These are phyloP conservation scores for Leccinum longicurvipes DNA, from an alignment of 768 basidiomycete species.

Conservation along the genomic window DNA sequence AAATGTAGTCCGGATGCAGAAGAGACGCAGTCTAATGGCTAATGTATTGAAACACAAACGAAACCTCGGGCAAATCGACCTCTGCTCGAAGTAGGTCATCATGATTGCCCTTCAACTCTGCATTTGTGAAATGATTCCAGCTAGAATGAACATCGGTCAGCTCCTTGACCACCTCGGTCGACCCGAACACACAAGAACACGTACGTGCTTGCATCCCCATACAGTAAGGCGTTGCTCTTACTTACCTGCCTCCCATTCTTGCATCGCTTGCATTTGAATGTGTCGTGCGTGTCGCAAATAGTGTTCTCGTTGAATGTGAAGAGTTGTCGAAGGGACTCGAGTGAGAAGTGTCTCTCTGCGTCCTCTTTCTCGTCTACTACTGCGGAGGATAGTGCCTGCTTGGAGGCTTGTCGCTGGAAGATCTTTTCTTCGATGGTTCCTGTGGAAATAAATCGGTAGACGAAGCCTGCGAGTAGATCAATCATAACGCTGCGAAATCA, in stretches of 20 bases:
- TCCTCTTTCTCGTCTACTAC: slow-evolving; percentile 98
- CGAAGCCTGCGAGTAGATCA: slow-evolving; percentile 63
- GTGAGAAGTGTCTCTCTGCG: slow-evolving; percentile 90
- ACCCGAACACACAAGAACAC: slow-evolving; percentile 32
- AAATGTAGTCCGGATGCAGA: slow-evolving; percentile 7
- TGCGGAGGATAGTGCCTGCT: slow-evolving; percentile 95
- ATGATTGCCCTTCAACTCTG: slow-evolving; percentile 84
- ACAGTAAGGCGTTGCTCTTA: slow-evolving; percentile 83
- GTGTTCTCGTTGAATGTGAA: slow-evolving; percentile 90
- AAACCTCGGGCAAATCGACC: slow-evolving; percentile 76
- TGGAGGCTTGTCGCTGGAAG: slow-evolving; percentile 94
- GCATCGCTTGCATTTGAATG: slow-evolving; percentile 95
- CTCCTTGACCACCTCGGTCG: background rate
- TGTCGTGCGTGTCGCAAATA: slow-evolving; percentile 92
- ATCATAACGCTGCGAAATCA: background rate
- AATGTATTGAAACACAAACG: slow-evolving; percentile 95
- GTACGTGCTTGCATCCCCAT: slow-evolving; percentile 97
- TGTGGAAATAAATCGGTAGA: slow-evolving; percentile 96
- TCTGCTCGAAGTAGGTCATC: slow-evolving; percentile 94
- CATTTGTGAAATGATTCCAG: slow-evolving; percentile 97
- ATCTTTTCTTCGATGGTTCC: slow-evolving; percentile 99
- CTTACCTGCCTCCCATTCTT: slow-evolving; percentile 78
- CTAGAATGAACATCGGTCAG: slow-evolving; percentile 38
- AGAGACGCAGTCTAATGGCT: slow-evolving; percentile 57
- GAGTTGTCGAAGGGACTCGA: slow-evolving; percentile 83